These are phyloP conservation scores for Trichoderma parareesei DNA, from an alignment of 495 filamentous ascomycete species.

Conservation along the genomic window DNA sequence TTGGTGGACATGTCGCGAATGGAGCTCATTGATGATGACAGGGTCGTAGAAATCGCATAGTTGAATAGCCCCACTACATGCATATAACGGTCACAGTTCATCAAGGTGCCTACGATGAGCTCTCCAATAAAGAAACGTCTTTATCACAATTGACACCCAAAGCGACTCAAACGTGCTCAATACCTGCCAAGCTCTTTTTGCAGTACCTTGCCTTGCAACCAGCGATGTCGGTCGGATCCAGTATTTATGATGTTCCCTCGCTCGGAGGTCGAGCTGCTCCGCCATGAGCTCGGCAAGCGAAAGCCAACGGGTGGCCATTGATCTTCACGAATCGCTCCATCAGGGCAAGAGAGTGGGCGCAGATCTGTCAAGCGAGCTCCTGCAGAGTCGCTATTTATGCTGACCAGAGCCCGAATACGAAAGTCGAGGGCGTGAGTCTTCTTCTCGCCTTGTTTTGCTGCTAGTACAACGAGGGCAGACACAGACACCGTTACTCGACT, in stretches of 20 bases:
- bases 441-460: too few relatives aligned
- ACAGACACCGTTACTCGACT: too few relatives aligned
- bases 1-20: background rate
- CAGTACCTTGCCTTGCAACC: background rate
- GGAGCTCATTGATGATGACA: background rate
- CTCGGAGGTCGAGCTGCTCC: background rate
- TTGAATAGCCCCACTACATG: constrained; percentile 2
- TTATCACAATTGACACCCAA: background rate
- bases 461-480: too few relatives aligned
- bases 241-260: background rate
- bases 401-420: too few relatives aligned
- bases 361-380: too few relatives aligned
- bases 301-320: background rate
- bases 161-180: too few relatives aligned
- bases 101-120: background rate
- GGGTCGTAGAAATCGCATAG: background rate
- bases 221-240: background rate
- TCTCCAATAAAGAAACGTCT: background rate
- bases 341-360: background rate
- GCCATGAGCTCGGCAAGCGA: background rate
- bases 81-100: background rate
- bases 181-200: background rate
- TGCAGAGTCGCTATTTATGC: too few relatives aligned
- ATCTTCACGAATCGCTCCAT: background rate
- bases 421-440: too few relatives aligned